phyloP scores from a whole-genome alignment of 805 yeast genomes.

The Wickerhamiella azyma region DNA sequence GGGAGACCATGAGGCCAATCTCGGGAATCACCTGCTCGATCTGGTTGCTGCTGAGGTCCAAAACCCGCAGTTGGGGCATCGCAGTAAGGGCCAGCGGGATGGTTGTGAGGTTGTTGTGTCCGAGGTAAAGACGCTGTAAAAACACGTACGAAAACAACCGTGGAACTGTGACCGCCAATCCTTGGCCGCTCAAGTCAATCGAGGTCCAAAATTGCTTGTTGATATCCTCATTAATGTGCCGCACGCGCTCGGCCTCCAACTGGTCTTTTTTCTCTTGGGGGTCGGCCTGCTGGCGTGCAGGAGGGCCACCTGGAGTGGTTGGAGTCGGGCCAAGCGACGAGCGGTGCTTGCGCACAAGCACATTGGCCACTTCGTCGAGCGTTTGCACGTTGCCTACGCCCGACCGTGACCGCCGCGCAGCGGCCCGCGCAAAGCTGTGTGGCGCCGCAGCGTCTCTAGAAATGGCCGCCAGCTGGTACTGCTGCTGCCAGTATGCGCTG shows the following conservation, averaged over 20 bases:
- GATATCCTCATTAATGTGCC: slow-evolving; percentile 26
- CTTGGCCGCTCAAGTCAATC: slow-evolving; percentile 83
- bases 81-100: slow-evolving; percentile 58
- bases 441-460: slow-evolving; percentile 57
- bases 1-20: slow-evolving; percentile 65
- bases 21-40: slow-evolving; percentile 66
- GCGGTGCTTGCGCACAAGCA: slow-evolving; percentile 24
- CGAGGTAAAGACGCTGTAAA: slow-evolving; percentile 72
- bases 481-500: slow-evolving; percentile 56
- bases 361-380: slow-evolving; percentile 29
- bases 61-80: slow-evolving; percentile 59
- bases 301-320: too few relatives aligned
- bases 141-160: slow-evolving; percentile 70
- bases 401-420: slow-evolving; percentile 42
- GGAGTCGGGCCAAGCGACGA: too few relatives aligned
- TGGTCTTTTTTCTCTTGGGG: slow-evolving; percentile 25
- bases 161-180: slow-evolving; percentile 54
- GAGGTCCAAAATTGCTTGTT: slow-evolving; percentile 85
- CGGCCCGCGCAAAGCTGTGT: slow-evolving; percentile 73
- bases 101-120: slow-evolving; percentile 61
- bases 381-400: slow-evolving; percentile 20
- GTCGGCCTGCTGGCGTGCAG: slow-evolving; percentile 20
- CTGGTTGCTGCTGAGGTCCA: slow-evolving; percentile 73
- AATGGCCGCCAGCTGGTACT: slow-evolving; percentile 53
- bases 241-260: slow-evolving; percentile 30